Conservation (phyloP, 2,329 filamentous ascomycete species). For the Onygenales sp. region DNA sequence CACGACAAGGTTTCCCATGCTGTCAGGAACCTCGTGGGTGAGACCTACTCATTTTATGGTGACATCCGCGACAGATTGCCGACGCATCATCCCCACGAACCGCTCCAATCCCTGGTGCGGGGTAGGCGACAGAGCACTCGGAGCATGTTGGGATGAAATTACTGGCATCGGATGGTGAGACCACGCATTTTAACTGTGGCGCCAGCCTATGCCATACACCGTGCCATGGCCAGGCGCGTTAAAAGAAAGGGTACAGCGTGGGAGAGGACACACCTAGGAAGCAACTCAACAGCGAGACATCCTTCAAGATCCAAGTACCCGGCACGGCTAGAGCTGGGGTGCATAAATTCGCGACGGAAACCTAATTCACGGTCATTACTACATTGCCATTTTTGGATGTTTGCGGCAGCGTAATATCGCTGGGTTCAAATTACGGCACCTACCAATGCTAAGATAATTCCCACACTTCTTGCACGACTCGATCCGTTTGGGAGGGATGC, state of each 20-base stretch:
- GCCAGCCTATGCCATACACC: neutral
- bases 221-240: neutral
- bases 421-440: neutral
- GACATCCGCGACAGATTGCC: slow-evolving; percentile 70
- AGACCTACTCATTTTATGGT: slow-evolving; percentile 59
- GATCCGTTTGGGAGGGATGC: slow-evolving; percentile 29
- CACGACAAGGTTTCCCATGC: slow-evolving; percentile 3
- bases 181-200: neutral
- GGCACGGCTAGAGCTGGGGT: slow-evolving; percentile 62
- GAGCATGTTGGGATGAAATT: slow-evolving; percentile 71
- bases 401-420: neutral
- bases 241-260: neutral
- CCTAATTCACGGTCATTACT: slow-evolving; percentile 18
- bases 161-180: slow-evolving; percentile 32
- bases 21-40: slow-evolving; percentile 2
- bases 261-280: slow-evolving; percentile 49
- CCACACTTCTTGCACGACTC: slow-evolving; percentile 49
- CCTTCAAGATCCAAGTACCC: slow-evolving; percentile 70
- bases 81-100: slow-evolving; percentile 64
- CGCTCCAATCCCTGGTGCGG: slow-evolving; percentile 54
- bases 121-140: slow-evolving; percentile 60
- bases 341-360: slow-evolving; percentile 62
- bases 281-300: slow-evolving; percentile 65
- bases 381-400: neutral
- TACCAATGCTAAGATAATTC: slow-evolving; percentile 39